Percentiles rank a stretch among this genome's conserved stretches.
Evolutionary conservation across 305 asterid genomes (phyloP).

Genomic region (Rubia peregrina): DNA sequence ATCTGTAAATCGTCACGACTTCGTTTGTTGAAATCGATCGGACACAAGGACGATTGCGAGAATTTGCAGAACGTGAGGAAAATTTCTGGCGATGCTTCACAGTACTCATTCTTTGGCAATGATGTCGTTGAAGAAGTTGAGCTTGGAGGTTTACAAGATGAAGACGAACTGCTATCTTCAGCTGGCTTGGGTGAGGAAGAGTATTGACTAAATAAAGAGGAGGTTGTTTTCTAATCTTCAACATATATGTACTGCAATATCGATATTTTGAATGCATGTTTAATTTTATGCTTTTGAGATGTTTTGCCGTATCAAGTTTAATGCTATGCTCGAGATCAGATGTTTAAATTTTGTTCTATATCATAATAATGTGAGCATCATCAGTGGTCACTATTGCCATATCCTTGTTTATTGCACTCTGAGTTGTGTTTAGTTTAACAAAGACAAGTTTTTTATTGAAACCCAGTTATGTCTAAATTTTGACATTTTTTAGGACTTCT

Average conservation of each 20-base stretch:
- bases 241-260: not conserved
- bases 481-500: not conserved
- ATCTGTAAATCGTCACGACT: too few relatives aligned
- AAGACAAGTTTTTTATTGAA: not conserved
- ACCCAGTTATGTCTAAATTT: not conserved
- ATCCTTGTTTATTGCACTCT: not conserved
- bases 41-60: too few relatives aligned
- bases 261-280: not conserved
- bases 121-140: conserved; percentile 79
- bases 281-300: not conserved
- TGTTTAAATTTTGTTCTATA: not conserved
- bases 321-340: not conserved
- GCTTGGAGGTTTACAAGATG: conserved; percentile 90
- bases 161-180: conserved; percentile 51
- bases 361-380: not conserved
- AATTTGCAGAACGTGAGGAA: too few relatives aligned
- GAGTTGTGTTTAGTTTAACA: not conserved
- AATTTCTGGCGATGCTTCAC: conserved; percentile 53
- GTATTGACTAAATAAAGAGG: conserved; percentile 53
- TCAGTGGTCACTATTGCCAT: not conserved
- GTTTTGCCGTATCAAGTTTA: not conserved
- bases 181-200: conserved; percentile 53
- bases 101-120: conserved; percentile 81
- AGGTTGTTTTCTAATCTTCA: conserved; percentile 40
- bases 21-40: too few relatives aligned